Evolutionary conservation across 225 moss, liverwort and hornwort genomes (phyloP).

Genomic region (Physcomitrellopsis africana): DNA sequence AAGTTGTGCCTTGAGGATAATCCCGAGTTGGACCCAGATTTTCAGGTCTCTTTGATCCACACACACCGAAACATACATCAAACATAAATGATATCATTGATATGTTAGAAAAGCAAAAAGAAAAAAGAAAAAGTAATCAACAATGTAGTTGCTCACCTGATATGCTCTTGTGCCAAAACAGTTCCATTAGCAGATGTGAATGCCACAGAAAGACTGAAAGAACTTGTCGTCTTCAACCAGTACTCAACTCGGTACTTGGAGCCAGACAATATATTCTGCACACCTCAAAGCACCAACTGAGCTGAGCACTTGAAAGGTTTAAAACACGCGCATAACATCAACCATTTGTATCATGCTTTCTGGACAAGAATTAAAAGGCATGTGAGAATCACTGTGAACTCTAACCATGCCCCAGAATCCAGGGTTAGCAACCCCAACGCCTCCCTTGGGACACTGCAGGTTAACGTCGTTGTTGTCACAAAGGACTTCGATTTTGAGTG

Average conservation of each 20-base stretch:
- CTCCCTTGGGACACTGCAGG: constrained; percentile 60
- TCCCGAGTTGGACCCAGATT: no score
- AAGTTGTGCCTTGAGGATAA: no score
- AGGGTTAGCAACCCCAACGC: constrained; percentile 81
- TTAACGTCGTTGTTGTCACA: constrained; percentile 41
- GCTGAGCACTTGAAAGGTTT: not conserved
- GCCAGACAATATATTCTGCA: constrained; percentile 67
- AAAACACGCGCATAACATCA: no score
- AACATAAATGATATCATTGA: no score
- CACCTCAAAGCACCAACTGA: not conserved
- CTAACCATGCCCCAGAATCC: constrained; percentile 99
- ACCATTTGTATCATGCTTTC: no score
- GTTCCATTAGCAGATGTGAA: constrained; percentile 55
- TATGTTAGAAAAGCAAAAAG: no score
- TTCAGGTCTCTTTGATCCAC: not conserved
- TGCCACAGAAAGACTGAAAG: constrained; percentile 49
- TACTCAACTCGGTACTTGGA: constrained; percentile 63
- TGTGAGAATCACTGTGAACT: not conserved
- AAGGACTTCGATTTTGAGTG: constrained; percentile 64
- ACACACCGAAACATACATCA: not conserved
- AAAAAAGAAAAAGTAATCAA: no score
- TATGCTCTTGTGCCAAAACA: constrained; percentile 52
- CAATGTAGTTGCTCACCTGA: constrained; percentile 44
- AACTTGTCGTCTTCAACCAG: constrained; percentile 50
- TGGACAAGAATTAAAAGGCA: not conserved